phyloP scores from a whole-genome alignment of 169 alveolate species.

The Cryptosporidium baileyi region DNA sequence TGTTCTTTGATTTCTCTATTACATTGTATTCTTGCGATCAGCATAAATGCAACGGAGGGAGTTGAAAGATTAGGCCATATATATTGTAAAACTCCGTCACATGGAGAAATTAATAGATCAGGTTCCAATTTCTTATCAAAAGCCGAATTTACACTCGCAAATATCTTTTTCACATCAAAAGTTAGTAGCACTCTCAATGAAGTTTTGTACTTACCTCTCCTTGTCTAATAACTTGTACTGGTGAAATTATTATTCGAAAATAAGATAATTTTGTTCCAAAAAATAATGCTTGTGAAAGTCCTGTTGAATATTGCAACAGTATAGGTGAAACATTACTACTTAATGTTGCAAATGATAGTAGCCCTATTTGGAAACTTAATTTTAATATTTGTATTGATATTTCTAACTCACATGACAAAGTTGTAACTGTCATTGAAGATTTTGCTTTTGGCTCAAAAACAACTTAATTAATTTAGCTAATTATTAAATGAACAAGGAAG shows the following conservation, averaged over 20 bases:
- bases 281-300: slow-evolving; percentile 45
- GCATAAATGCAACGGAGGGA: slow-evolving; percentile 50
- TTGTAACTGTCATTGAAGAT: slow-evolving; percentile 21
- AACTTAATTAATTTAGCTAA: not conserved
- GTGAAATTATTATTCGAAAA: slow-evolving; percentile 19
- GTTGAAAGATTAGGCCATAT: slow-evolving; percentile 58
- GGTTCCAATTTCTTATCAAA: not conserved
- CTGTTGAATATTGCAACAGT: slow-evolving; percentile 21
- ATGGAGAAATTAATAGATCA: slow-evolving; percentile 38
- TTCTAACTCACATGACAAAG: slow-evolving; percentile 56
- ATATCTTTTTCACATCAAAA: not conserved
- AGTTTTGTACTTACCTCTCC: slow-evolving; percentile 28
- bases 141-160: slow-evolving; percentile 4
- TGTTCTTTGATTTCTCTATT: not conserved
- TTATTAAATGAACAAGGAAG: not conserved
- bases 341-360: slow-evolving; percentile 36
- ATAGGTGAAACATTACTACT: slow-evolving; percentile 33
- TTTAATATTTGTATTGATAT: not conserved
- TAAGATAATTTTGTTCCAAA: slow-evolving; percentile 1
- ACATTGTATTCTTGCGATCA: slow-evolving; percentile 61
- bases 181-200: not conserved
- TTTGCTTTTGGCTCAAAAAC: slow-evolving; percentile 5
- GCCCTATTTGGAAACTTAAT: slow-evolving; percentile 2
- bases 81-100: slow-evolving; percentile 59
- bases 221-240: not conserved